Percentiles rank a stretch among this genome's conserved stretches.
phyloP scores from a whole-genome alignment of 345 rosid species.

The Salix udensis region DNA sequence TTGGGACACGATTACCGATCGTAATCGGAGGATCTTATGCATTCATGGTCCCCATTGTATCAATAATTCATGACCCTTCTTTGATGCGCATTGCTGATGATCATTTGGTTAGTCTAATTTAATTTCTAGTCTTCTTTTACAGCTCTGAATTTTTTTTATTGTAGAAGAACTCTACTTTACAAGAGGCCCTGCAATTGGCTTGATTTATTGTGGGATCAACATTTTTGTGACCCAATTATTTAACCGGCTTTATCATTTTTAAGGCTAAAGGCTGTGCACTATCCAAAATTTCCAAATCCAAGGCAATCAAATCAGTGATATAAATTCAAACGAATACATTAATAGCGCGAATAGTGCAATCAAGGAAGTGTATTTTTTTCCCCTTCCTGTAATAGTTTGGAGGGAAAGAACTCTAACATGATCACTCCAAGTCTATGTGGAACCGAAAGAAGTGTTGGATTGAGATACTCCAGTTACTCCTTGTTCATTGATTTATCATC shows the following conservation, averaged over 20 bases:
- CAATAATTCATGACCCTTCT: constrained; percentile 82
- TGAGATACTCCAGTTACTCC: background rate
- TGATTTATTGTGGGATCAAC: constrained; percentile 10
- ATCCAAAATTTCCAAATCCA: background rate
- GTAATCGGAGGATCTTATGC: constrained; percentile 98
- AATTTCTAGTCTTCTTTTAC: background rate
- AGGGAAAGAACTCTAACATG: background rate
- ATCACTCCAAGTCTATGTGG: background rate
- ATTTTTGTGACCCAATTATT: constrained; percentile 29
- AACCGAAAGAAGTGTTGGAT: background rate
- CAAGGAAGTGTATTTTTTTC: background rate
- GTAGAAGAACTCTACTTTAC: background rate
- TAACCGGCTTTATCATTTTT: background rate
- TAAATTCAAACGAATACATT: background rate
- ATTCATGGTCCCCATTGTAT: constrained; percentile 90
- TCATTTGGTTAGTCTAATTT: constrained; percentile 54
- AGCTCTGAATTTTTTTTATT: background rate
- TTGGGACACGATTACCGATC: constrained; percentile 89
- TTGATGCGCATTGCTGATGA: constrained; percentile 63
- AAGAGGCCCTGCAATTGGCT: background rate
- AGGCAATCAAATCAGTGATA: background rate
- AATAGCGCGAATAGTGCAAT: background rate
- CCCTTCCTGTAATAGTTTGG: background rate
- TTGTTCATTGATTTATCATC: background rate
- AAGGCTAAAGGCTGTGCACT: background rate